A percentile compares a stretch with the other conserved stretches of the same genome.
Evolutionary conservation across 495 filamentous ascomycete species (phyloP).

Genomic region (Lasiosphaeriaceae sp.): DNA sequence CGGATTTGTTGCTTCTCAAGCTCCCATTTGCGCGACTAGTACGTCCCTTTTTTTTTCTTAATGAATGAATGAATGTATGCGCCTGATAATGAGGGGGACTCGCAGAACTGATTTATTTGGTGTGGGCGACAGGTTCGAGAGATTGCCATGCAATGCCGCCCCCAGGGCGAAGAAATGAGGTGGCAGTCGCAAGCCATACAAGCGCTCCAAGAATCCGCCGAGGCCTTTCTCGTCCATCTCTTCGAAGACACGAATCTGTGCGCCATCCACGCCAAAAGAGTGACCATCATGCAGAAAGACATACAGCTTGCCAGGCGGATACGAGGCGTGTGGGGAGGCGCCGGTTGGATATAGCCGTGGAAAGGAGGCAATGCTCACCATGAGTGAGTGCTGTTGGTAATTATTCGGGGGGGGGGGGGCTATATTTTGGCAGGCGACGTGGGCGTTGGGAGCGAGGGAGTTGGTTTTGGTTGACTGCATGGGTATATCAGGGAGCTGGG

Average conservation of each 20-base stretch:
- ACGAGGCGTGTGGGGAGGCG: conserved; percentile 58
- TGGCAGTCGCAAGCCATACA: conserved; percentile 92
- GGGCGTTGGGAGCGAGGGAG: no score
- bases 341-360: conserved; percentile 23
- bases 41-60: conserved; percentile 20
- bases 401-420: not conserved
- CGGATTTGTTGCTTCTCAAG: conserved; percentile 76
- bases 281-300: conserved; percentile 97
- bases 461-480: no score
- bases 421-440: not conserved
- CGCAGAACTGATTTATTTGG: not conserved
- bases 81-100: no score
- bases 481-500: no score
- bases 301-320: conserved; percentile 87
- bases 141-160: conserved; percentile 58
- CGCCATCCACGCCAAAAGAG: conserved; percentile 91
- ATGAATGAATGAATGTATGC: not conserved
- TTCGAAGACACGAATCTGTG: conserved; percentile 96
- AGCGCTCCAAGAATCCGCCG: conserved; percentile 86
- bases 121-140: conserved; percentile 63
- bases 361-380: not conserved
- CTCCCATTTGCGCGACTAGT: conserved; percentile 85
- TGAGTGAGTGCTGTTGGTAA: not conserved
- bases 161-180: conserved; percentile 58
- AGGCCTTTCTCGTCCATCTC: conserved; percentile 88